Evolutionary conservation across 2,329 filamentous ascomycete genomes (phyloP).

Genomic region (Diaporthe nobilis): DNA sequence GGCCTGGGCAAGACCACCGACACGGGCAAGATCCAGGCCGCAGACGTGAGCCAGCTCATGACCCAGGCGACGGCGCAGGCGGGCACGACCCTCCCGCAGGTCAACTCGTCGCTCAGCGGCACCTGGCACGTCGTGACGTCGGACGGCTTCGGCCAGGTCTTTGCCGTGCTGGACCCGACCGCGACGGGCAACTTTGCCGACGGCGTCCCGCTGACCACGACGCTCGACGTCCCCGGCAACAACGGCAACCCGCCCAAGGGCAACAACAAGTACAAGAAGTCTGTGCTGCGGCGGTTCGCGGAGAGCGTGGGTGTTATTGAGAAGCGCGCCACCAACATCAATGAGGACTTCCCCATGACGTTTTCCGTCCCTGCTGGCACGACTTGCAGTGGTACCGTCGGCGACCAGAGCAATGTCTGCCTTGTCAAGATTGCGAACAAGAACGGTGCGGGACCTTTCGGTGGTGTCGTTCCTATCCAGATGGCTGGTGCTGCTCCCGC

Average conservation of each 20-base stretch:
- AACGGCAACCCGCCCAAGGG: slow-evolving; percentile 3
- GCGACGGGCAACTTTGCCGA: slow-evolving; percentile 43
- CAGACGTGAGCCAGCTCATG: slow-evolving; percentile 40
- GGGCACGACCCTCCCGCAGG: slow-evolving; percentile 45
- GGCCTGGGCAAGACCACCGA: slow-evolving; percentile 44
- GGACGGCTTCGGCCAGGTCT: slow-evolving; percentile 44
- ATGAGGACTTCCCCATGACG: slow-evolving; percentile 48
- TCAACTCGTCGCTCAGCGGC: slow-evolving; percentile 42
- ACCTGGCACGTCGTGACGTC: slow-evolving; percentile 45
- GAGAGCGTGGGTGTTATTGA: slow-evolving; percentile 42
- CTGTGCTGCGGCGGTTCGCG: slow-evolving; percentile 33
- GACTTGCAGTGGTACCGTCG: slow-evolving; percentile 55
- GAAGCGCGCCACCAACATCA: slow-evolving; percentile 44
- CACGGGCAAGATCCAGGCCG: slow-evolving; percentile 42
- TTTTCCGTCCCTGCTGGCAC: slow-evolving; percentile 48
- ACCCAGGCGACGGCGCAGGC: slow-evolving; percentile 32
- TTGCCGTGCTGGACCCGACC: slow-evolving; percentile 44
- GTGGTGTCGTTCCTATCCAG: slow-evolving; percentile 58
- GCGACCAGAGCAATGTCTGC: slow-evolving; percentile 54
- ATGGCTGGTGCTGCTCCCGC: slow-evolving; percentile 47
- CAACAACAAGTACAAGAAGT: slow-evolving; percentile 37
- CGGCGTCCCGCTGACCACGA: slow-evolving; percentile 41
- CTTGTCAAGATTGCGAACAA: slow-evolving; percentile 60
- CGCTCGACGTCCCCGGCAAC: slow-evolving; percentile 40
- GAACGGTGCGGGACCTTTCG: slow-evolving; percentile 57